Percentiles rank a stretch among this genome's conserved stretches.
Evolutionary conservation across 2,329 filamentous ascomycete genomes (phyloP).

Genomic region (Trichoderma cornu-damae): DNA sequence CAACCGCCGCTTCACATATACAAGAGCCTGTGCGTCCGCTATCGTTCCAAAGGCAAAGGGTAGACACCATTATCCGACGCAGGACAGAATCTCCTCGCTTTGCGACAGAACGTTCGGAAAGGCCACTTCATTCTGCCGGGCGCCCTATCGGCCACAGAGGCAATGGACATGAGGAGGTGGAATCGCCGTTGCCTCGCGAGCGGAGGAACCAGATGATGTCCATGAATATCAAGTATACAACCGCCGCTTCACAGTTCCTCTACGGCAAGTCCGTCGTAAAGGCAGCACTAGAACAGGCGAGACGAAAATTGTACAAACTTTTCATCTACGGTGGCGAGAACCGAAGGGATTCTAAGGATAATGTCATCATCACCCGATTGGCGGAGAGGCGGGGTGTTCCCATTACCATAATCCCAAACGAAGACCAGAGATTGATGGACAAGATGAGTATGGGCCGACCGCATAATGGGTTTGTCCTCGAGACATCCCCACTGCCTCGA

Average conservation of each 20-base stretch:
- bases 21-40: slow-evolving; percentile 25
- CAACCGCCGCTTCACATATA: slow-evolving; percentile 84
- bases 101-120: neutral
- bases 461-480: slow-evolving; percentile 85
- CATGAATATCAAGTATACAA: slow-evolving; percentile 56
- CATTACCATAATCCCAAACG: slow-evolving; percentile 54
- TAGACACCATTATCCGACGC: neutral
- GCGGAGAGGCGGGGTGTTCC: slow-evolving; percentile 48
- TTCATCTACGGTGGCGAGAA: slow-evolving; percentile 66
- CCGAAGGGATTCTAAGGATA: slow-evolving; percentile 45
- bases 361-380: slow-evolving; percentile 40
- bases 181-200: slow-evolving; percentile 16
- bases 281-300: slow-evolving; percentile 62
- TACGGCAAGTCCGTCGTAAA: slow-evolving; percentile 79
- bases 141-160: neutral
- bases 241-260: slow-evolving; percentile 83
- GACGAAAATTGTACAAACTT: slow-evolving; percentile 75
- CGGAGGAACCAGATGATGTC: slow-evolving; percentile 33
- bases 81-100: neutral
- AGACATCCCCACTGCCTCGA: slow-evolving; percentile 76
- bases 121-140: neutral
- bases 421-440: slow-evolving; percentile 66
- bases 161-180: slow-evolving; percentile 7
- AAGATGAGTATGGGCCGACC: slow-evolving; percentile 78
- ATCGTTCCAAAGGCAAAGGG: slow-evolving; percentile 1